phyloP scores from a whole-genome alignment of 2,329 filamentous ascomycete genomes.

The Talaromyces islandicus region DNA sequence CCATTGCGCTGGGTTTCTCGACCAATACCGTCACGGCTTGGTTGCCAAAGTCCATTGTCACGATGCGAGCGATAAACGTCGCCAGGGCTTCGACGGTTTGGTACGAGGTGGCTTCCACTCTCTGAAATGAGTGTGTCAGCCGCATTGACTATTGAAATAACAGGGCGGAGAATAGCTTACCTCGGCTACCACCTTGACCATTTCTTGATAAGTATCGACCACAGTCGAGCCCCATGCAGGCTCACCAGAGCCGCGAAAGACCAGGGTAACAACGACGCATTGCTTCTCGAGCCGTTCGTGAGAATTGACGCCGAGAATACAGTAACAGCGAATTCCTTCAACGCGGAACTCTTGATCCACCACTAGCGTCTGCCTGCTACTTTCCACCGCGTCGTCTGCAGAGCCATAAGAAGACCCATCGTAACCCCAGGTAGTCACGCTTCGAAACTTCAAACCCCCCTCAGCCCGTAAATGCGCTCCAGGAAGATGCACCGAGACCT shows the following conservation, averaged over 20 bases:
- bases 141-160: neutral
- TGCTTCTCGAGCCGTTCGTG: constrained; percentile 49
- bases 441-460: constrained; percentile 35
- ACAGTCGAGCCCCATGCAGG: constrained; percentile 26
- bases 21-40: constrained; percentile 42
- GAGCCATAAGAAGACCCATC: constrained; percentile 19
- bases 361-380: constrained; percentile 21
- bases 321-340: constrained; percentile 38
- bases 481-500: constrained; percentile 35
- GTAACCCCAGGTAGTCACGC: constrained; percentile 28
- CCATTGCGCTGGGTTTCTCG: constrained; percentile 47
- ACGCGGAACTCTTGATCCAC: constrained; percentile 36
- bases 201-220: constrained; percentile 33
- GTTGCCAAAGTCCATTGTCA: constrained; percentile 40
- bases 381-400: constrained; percentile 16
- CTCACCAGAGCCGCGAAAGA: constrained; percentile 28
- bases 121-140: constrained; percentile 19
- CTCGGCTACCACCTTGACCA: constrained; percentile 34
- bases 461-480: constrained; percentile 41
- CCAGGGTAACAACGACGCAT: constrained; percentile 38
- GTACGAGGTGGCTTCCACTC: constrained; percentile 43
- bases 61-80: constrained; percentile 41
- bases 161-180: constrained; percentile 17
- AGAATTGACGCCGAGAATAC: constrained; percentile 48
- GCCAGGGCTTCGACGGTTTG: constrained; percentile 48